A percentile compares a stretch with the other conserved stretches of the same genome.
Evolutionary conservation across 2,329 filamentous ascomycete genomes (phyloP).

Genomic region (Xylariaceae sp.): DNA sequence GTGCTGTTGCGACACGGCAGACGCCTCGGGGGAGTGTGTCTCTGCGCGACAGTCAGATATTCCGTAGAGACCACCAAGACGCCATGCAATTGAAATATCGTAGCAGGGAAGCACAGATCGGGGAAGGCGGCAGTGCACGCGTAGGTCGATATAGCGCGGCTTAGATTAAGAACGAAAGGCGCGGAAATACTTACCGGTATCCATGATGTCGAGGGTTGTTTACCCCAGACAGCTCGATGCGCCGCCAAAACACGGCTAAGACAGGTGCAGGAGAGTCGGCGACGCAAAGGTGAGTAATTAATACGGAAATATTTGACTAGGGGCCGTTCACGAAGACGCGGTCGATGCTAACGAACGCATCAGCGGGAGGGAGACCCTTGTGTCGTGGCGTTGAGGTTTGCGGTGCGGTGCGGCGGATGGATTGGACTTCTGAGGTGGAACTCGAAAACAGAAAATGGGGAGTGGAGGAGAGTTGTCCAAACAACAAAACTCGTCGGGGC

Average conservation of each 20-base stretch:
- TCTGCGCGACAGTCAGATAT: constrained; percentile 23
- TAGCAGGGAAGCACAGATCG: background rate
- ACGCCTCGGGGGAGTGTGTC: constrained; percentile 29
- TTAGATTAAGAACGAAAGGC: background rate
- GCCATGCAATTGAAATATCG: constrained; percentile 1
- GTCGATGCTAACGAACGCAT: constrained; percentile 19
- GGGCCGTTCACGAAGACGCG: constrained; percentile 8
- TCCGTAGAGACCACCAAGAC: constrained; percentile 7
- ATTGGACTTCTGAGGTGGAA: constrained; percentile 20
- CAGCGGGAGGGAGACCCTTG: constrained; percentile 5
- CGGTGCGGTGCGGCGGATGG: constrained; percentile 1
- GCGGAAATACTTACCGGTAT: constrained; percentile 23
- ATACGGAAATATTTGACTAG: constrained; percentile 9
- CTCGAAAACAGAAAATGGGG: constrained; percentile 23
- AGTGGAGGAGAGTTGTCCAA: constrained; percentile 24
- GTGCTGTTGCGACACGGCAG: constrained; percentile 35
- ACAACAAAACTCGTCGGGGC: constrained; percentile 33
- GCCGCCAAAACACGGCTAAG: constrained; percentile 27
- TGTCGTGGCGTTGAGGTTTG: constrained; percentile 18
- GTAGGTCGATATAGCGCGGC: background rate
- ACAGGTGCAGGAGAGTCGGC: constrained; percentile 5
- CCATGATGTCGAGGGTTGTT: constrained; percentile 30
- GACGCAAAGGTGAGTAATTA: constrained; percentile 1
- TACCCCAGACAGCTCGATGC: constrained; percentile 26
- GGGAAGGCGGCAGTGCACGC: background rate